A percentile compares a stretch with the other conserved stretches of the same genome.
Conservation (phyloP, 176 grass and related monocot genomes). For the Neostapfia colusana region DNA sequence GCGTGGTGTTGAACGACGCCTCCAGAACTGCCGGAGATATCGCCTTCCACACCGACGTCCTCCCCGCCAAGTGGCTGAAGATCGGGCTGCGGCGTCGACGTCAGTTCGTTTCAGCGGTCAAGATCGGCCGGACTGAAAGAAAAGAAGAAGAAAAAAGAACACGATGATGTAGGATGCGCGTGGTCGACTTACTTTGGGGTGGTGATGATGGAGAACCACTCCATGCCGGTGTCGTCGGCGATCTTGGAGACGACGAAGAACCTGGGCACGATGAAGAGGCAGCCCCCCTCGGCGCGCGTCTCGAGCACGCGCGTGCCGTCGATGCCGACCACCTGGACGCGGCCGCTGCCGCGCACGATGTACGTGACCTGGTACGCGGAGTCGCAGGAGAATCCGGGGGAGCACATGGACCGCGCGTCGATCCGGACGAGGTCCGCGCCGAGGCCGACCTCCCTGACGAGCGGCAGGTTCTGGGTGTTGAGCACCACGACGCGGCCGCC, state of each 20-base stretch:
- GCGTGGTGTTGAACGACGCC: conserved; percentile 47
- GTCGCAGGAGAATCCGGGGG: conserved; percentile 73
- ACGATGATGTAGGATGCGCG: background rate
- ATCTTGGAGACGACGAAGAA: conserved; percentile 75
- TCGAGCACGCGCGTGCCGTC: conserved; percentile 60
- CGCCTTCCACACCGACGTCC: conserved; percentile 69
- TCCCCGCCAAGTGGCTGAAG: conserved; percentile 65
- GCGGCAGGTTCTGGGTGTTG: conserved; percentile 64
- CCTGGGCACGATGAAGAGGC: conserved; percentile 64
- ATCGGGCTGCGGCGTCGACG: conserved; percentile 42
- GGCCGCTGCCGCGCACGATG: conserved; percentile 56
- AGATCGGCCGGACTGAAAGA: background rate
- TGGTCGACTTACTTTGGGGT: conserved; percentile 43
- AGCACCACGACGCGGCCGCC: conserved; percentile 62
- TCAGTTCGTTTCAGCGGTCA: no score
- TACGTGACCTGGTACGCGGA: conserved; percentile 73
- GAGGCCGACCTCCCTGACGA: conserved; percentile 51
- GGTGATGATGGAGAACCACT: conserved; percentile 84
- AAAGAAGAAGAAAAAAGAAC: background rate
- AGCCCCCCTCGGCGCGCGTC: conserved; percentile 44
- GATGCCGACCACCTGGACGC: conserved; percentile 60
- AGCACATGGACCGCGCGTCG: conserved; percentile 63
- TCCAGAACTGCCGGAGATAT: conserved; percentile 54
- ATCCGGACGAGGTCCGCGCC: conserved; percentile 71
- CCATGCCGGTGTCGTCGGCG: conserved; percentile 54